Conservation (phyloP, 345 rosid species). For the Fremontodendron californicum region DNA sequence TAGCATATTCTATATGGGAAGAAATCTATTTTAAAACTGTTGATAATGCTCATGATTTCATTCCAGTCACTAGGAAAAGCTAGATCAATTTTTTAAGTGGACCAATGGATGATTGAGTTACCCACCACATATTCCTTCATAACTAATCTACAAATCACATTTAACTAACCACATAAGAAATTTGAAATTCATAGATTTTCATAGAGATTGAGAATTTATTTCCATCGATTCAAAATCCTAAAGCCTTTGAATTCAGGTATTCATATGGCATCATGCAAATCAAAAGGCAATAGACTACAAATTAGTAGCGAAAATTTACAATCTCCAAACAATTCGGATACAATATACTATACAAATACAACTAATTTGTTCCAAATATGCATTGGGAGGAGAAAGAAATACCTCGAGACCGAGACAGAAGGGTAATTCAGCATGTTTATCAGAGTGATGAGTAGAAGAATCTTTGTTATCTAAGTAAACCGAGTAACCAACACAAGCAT, state of each 20-base stretch:
- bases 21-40: neutral
- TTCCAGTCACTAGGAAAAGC: neutral
- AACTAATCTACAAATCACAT: neutral
- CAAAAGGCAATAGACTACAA: neutral
- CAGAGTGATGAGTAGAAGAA: conserved; percentile 18
- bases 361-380: neutral
- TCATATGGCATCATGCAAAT: neutral
- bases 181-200: neutral
- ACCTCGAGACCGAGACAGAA: conserved; percentile 47
- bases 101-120: neutral
- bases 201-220: neutral
- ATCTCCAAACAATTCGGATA: neutral
- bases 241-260: neutral
- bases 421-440: conserved; percentile 32
- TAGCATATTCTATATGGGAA: neutral
- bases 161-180: neutral
- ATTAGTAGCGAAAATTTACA: too few species aligned
- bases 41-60: neutral
- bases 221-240: neutral
- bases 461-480: conserved; percentile 28
- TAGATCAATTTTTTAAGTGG: neutral
- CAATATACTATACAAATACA: neutral
- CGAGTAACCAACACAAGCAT: too few species aligned
- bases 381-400: neutral
- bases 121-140: neutral